Conservation (phyloP, 2,329 filamentous ascomycete genomes). For the Talaromyces piceae region DNA sequence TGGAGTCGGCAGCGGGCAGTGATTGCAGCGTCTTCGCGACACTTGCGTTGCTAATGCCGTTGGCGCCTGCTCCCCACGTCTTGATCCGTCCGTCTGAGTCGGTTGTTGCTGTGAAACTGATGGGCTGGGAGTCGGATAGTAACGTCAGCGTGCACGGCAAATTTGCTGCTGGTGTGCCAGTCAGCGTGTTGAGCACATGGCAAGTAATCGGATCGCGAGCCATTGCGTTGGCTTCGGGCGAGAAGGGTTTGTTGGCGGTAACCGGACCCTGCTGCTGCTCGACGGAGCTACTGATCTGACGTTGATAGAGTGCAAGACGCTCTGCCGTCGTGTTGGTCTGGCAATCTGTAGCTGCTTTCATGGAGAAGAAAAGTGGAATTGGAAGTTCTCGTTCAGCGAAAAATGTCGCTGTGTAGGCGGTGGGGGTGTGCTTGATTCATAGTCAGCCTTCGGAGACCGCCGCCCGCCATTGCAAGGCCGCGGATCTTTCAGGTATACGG, state of each 20-base stretch:
- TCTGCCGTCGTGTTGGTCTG: constrained; percentile 21
- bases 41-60: not conserved
- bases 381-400: not conserved
- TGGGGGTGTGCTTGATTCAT: not conserved
- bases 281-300: constrained; percentile 19
- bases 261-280: not conserved
- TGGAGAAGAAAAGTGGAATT: constrained; percentile 1
- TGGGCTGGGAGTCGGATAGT: constrained; percentile 45
- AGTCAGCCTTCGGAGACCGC: constrained; percentile 25
- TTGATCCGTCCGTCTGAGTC: constrained; percentile 42
- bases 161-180: constrained; percentile 36
- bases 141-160: constrained; percentile 46
- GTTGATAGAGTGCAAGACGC: constrained; percentile 28
- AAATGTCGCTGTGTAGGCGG: not conserved
- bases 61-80: constrained; percentile 11
- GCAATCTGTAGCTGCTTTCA: not conserved
- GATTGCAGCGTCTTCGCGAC: constrained; percentile 24
- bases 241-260: too few species aligned
- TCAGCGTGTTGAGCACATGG: constrained; percentile 44
- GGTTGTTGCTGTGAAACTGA: constrained; percentile 32
- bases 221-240: too few species aligned
- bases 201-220: constrained; percentile 43
- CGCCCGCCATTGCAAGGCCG: constrained; percentile 19
- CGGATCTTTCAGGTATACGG: constrained; percentile 15
- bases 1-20: constrained; percentile 29